Base-by-base conservation (phyloP, 345 rosid species). In the Syzygium aromaticum region DNA sequence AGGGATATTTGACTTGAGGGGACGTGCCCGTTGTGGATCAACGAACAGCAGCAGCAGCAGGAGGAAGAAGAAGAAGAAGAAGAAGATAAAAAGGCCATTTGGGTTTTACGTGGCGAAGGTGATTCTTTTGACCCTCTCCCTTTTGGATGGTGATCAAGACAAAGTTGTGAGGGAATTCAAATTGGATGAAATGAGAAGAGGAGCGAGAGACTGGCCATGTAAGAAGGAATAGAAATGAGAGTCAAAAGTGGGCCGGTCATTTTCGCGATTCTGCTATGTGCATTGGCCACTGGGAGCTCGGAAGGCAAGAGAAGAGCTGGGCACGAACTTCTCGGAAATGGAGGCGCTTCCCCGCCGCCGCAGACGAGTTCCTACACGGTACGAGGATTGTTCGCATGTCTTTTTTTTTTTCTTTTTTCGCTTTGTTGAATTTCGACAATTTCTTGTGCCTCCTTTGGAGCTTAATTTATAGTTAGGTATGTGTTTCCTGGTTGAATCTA, bases 141-240 rank as follows among this genome's bases (percentile, higher is more conserved):
- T 33, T 53, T 49, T 28, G 46, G 11, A 67, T 54, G 43, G 21
- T 33, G 51, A 5, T 61, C 73, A 28, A 13, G 1, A n/a, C 19
- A 61, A 61, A 30, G 73, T n/a, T 1, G 27, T 73, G 49, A 43
- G 82, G 38, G 11, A 73, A 38, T 73, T 11, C 82, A 53, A 17
- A 87, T 90, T 87, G 85, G 87, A 92, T 91, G 89, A 90, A 90
- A 93, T 93, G 95, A 94, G 91, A 90, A 91, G 91, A 85, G 85
- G 56, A 89, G 85, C 56, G 67, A 46, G 88, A 61, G 90, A 88
- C 88, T 88, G 93, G 91, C 84, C 54, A 85, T 85, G 86, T 89
- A 87, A 87, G 86, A 90, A 90, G 91, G 88, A 88, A 92, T 90
- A 94, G 91, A 88, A 89, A 86, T 89, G 86, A 91, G 88, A 90